These are phyloP conservation scores for Pythium myriotylum DNA, from an alignment of 352 stramenopile genomes.

Conservation along the genomic window DNA sequence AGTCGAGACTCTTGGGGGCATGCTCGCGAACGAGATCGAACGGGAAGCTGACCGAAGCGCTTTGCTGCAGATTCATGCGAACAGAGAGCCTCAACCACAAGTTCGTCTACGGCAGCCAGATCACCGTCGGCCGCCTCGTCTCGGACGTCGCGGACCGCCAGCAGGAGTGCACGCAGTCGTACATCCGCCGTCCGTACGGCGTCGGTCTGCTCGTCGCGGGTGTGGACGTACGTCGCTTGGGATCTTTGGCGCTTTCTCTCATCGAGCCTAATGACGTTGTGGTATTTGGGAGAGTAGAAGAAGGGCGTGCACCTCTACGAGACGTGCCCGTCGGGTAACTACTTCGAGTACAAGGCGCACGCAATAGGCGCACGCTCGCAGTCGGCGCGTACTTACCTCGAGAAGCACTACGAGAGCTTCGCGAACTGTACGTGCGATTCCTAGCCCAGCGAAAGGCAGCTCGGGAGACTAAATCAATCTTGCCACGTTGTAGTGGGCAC, in stretches of 20 bases:
- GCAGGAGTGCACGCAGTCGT: conserved; percentile 99
- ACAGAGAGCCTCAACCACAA: conserved; percentile 99
- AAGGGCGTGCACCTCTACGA: conserved; percentile 98
- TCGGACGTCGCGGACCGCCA: conserved; percentile 98
- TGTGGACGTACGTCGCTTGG: conserved; percentile 58
- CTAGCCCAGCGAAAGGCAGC: neutral
- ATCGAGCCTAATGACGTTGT: neutral
- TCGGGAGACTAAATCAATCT: neutral
- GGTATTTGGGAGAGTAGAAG: conserved; percentile 63
- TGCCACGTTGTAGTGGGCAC: conserved; percentile 50
- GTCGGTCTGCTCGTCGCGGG: conserved; percentile 97
- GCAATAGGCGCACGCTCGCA: conserved; percentile 98
- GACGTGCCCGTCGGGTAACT: conserved; percentile 98
- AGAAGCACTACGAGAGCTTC: conserved; percentile 98
- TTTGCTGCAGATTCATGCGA: conserved; percentile 86
- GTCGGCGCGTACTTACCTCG: conserved; percentile 97
- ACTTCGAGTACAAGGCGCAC: conserved; percentile 98
- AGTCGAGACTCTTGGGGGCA: neutral
- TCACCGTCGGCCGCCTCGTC: conserved; percentile 94
- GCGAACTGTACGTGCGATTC: conserved; percentile 53
- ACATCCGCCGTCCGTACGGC: conserved; percentile 98
- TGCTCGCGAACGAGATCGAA: no score
- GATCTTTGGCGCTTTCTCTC: neutral
- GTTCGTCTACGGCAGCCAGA: conserved; percentile 97
- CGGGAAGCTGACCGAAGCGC: no score